These are phyloP conservation scores for Trichoderma sp. DNA, from an alignment of 2,329 filamentous ascomycete genomes.

Conservation along the genomic window DNA sequence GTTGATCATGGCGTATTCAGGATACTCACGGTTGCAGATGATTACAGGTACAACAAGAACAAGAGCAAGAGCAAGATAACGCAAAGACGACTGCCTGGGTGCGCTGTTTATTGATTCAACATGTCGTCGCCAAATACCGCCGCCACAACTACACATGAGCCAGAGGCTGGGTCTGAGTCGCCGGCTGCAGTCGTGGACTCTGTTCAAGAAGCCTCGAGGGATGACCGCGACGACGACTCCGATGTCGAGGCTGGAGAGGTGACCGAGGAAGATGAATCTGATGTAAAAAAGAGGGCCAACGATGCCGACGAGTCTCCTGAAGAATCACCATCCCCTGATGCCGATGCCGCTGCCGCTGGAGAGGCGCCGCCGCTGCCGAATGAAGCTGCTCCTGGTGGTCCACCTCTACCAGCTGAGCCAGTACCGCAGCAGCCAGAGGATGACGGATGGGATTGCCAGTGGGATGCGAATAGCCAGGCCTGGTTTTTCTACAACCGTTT, in stretches of 20 bases:
- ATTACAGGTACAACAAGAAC: constrained; percentile 27
- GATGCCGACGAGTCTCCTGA: constrained; percentile 9
- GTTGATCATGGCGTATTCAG: constrained; percentile 35
- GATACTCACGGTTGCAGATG: constrained; percentile 43
- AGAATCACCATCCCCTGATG: constrained; percentile 21
- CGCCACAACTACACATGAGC: background rate
- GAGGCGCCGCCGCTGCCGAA: constrained; percentile 39
- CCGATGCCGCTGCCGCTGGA: constrained; percentile 23
- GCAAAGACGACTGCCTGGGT: background rate
- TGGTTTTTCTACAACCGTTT: constrained; percentile 88
- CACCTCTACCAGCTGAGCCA: constrained; percentile 47
- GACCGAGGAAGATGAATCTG: constrained; percentile 25
- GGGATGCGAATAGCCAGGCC: constrained; percentile 67
- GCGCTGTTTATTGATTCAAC: background rate
- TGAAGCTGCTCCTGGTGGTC: constrained; percentile 34
- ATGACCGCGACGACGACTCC: constrained; percentile 28
- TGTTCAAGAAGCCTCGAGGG: constrained; percentile 3
- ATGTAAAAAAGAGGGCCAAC: constrained; percentile 18
- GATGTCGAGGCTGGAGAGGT: constrained; percentile 11
- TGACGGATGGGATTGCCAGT: constrained; percentile 79
- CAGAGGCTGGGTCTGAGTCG: constrained; percentile 15
- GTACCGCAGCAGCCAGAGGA: constrained; percentile 56
- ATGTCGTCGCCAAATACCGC: constrained; percentile 21
- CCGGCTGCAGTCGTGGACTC: constrained; percentile 23
- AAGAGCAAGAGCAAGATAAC: constrained; percentile 1